These are phyloP conservation scores for Apophysomyces ossiformis DNA, from an alignment of 371 early-diverging fungal species.

Conservation along the genomic window DNA sequence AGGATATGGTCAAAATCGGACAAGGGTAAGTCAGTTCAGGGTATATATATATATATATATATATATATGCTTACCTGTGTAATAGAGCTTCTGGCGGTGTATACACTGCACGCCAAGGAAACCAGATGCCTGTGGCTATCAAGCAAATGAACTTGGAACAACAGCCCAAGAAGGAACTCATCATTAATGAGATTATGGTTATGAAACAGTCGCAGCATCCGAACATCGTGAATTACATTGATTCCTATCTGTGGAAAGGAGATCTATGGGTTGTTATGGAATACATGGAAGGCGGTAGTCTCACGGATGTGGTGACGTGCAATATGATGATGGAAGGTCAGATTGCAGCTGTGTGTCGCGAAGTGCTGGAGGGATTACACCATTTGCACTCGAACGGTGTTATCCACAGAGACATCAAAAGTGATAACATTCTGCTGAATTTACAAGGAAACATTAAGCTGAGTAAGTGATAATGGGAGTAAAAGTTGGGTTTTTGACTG, in stretches of 20 bases:
- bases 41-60: not conserved
- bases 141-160: conserved; percentile 97
- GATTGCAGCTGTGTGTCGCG: conserved; percentile 91
- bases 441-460: conserved; percentile 91
- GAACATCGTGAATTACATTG: conserved; percentile 97
- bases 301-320: conserved; percentile 91
- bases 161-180: conserved; percentile 95
- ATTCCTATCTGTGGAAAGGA: conserved; percentile 86
- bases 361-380: conserved; percentile 88
- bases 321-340: conserved; percentile 96
- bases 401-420: conserved; percentile 98
- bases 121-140: conserved; percentile 79
- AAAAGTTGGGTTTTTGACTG: not conserved
- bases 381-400: conserved; percentile 95
- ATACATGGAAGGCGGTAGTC: conserved; percentile 96
- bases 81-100: conserved; percentile 93
- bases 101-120: conserved; percentile 80
- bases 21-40: conserved; percentile 70
- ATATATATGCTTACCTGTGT: not conserved
- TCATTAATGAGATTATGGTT: conserved; percentile 96
- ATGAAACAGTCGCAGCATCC: conserved; percentile 89
- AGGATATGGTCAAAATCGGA: conserved; percentile 90
- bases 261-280: conserved; percentile 97
- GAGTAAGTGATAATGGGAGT: conserved; percentile 56
- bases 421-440: conserved; percentile 93